phyloP scores from a whole-genome alignment of 1,284 basidiomycete species.

The Wallemia hederae region DNA sequence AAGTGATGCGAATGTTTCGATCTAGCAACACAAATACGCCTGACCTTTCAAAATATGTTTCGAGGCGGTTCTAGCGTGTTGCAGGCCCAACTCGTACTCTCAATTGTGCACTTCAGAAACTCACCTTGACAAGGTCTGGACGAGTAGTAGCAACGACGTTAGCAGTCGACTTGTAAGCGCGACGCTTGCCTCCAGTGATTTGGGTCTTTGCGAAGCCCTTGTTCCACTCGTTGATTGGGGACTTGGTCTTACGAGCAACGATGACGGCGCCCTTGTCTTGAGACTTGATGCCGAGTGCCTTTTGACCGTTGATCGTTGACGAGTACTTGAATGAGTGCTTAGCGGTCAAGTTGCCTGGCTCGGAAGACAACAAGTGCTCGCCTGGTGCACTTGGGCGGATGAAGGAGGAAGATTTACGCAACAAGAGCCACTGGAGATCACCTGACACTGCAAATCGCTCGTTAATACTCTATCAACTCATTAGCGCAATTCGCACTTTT shows the following conservation, averaged over 20 bases:
- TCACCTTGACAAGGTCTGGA: background rate
- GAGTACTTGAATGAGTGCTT: background rate
- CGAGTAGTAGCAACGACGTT: background rate
- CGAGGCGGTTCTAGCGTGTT: background rate
- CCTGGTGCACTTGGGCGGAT: background rate
- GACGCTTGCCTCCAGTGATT: background rate
- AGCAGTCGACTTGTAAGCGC: background rate
- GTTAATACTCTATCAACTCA: background rate
- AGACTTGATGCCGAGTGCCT: background rate
- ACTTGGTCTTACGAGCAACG: background rate
- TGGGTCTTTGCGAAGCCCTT: background rate
- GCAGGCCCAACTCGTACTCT: background rate
- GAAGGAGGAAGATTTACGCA: background rate
- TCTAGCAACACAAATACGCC: background rate
- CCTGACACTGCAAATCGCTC: background rate
- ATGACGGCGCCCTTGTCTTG: background rate
- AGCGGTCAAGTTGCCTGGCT: background rate
- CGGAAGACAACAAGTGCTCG: background rate
- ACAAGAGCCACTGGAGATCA: background rate
- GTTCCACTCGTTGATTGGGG: background rate
- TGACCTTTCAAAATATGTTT: background rate
- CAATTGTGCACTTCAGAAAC: background rate
- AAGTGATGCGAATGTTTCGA: background rate
- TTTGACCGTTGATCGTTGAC: background rate
- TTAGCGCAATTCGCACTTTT: background rate